phyloP scores from a whole-genome alignment of 306 rosid species.

The Potentilla sterilis region DNA sequence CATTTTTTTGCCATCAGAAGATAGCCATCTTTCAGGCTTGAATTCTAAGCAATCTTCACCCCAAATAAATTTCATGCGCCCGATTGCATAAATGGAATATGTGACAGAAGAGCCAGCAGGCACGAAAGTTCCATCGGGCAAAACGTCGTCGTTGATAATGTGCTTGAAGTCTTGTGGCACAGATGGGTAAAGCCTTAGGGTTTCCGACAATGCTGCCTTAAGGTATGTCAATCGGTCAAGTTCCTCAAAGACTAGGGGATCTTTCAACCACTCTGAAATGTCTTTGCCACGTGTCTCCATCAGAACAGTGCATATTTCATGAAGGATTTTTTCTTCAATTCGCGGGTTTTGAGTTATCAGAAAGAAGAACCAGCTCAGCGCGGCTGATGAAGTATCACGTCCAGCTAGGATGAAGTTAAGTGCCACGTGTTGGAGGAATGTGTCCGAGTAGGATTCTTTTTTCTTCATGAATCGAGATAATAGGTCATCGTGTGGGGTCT shows the following conservation, averaged over 20 bases:
- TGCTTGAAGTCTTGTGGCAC: conserved; percentile 90
- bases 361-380: conserved; percentile 89
- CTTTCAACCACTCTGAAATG: conserved; percentile 46
- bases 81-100: conserved; percentile 66
- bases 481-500: conserved; percentile 58
- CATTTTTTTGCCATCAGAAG: conserved; percentile 41
- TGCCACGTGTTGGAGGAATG: conserved; percentile 74
- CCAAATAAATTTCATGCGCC: conserved; percentile 85
- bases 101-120: conserved; percentile 66
- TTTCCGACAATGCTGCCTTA: conserved; percentile 73
- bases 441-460: conserved; percentile 59
- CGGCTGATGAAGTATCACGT: conserved; percentile 85
- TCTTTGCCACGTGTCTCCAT: conserved; percentile 66
- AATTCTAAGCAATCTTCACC: conserved; percentile 88
- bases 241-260: conserved; percentile 75
- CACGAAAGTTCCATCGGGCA: conserved; percentile 64
- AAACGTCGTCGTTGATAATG: conserved; percentile 55
- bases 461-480: conserved; percentile 84
- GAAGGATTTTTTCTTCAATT: conserved; percentile 64
- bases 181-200: conserved; percentile 78
- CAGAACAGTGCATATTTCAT: conserved; percentile 61
- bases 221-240: conserved; percentile 72
- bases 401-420: conserved; percentile 96
- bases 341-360: conserved; percentile 46
- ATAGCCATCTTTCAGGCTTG: conserved; percentile 83